Percentiles rank a stretch among this genome's conserved stretches.
These are phyloP conservation scores for Cryptosporidium ubiquitum DNA, from an alignment of 169 alveolate species.

Conservation along the genomic window DNA sequence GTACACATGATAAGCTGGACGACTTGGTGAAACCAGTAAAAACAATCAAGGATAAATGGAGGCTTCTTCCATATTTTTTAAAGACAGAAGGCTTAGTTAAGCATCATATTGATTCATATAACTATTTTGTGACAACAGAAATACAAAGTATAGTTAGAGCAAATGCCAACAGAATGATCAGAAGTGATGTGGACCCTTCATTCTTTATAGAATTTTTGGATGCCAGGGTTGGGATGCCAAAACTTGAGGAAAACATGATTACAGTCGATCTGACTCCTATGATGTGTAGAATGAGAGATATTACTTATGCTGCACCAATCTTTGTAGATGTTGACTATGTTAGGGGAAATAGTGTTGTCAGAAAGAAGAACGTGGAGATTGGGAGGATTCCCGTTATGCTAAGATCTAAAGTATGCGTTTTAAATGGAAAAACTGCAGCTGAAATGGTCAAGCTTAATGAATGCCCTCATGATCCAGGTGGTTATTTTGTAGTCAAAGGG, in stretches of 20 bases:
- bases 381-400: constrained; percentile 98
- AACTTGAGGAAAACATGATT: constrained; percentile 87
- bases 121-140: constrained; percentile 91
- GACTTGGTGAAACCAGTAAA: constrained; percentile 33
- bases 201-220: constrained; percentile 88
- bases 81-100: constrained; percentile 92
- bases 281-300: constrained; percentile 96
- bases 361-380: constrained; percentile 89
- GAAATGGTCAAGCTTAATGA: constrained; percentile 85
- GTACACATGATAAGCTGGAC: background rate
- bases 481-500: constrained; percentile 98
- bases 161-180: constrained; percentile 86
- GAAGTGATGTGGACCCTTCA: constrained; percentile 87
- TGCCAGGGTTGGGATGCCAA: constrained; percentile 90
- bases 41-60: constrained; percentile 90
- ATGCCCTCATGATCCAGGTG: constrained; percentile 97
- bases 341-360: constrained; percentile 88
- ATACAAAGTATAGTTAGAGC: constrained; percentile 93
- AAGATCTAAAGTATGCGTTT: constrained; percentile 90
- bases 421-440: constrained; percentile 80
- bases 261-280: constrained; percentile 91
- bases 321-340: constrained; percentile 94
- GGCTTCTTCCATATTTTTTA: constrained; percentile 91
- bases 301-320: constrained; percentile 98
- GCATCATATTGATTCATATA: constrained; percentile 94